phyloP scores from a whole-genome alignment of 805 yeast genomes.

The Candida vaughaniae region DNA sequence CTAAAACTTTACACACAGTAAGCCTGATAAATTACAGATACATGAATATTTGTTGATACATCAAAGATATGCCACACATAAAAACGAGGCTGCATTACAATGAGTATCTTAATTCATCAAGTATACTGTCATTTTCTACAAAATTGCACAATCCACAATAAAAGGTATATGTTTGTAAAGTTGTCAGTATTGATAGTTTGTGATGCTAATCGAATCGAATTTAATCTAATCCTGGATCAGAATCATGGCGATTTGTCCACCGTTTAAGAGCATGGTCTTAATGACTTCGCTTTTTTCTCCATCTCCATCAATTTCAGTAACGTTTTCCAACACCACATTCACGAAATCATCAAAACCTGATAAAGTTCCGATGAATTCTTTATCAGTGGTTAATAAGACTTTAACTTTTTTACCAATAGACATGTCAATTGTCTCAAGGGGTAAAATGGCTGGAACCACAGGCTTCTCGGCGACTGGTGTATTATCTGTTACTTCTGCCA shows the following conservation, averaged over 20 bases:
- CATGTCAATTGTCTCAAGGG: slow-evolving; percentile 84
- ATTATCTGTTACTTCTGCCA: slow-evolving; percentile 9
- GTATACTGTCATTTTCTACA: too few relatives aligned
- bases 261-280: slow-evolving; percentile 66
- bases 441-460: slow-evolving; percentile 40
- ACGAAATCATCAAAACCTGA: slow-evolving; percentile 96
- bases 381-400: slow-evolving; percentile 60
- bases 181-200: too few relatives aligned
- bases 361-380: slow-evolving; percentile 85
- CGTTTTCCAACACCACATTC: slow-evolving; percentile 84
- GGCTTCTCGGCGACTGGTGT: slow-evolving; percentile 1
- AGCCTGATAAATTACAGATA: too few relatives aligned
- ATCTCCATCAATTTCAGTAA: slow-evolving; percentile 54
- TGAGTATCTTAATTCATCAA: too few relatives aligned
- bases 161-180: too few relatives aligned
- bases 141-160: too few relatives aligned
- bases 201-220: too few relatives aligned
- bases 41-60: too few relatives aligned
- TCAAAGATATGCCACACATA: too few relatives aligned
- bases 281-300: slow-evolving; percentile 44
- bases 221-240: slow-evolving; percentile 10
- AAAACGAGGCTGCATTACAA: too few relatives aligned
- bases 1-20: too few relatives aligned
- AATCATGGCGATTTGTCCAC: slow-evolving; percentile 71
- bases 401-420: slow-evolving; percentile 78